Evolutionary conservation across 768 basidiomycete species (phyloP).

Genomic region (Collybia sordida): DNA sequence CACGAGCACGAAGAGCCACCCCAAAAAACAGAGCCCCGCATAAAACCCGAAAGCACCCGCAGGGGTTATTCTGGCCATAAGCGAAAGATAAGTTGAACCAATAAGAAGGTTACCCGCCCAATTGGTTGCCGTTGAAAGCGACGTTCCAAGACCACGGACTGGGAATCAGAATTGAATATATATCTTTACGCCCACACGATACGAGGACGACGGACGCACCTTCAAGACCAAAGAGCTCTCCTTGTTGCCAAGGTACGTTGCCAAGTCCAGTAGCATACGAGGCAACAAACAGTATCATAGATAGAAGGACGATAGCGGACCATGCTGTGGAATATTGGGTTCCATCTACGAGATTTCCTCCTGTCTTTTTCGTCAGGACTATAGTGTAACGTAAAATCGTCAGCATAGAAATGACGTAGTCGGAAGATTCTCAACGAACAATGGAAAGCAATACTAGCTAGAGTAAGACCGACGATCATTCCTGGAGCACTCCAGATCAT

Average conservation of each 20-base stretch:
- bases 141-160: conserved; percentile 80
- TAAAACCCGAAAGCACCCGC: conserved; percentile 79
- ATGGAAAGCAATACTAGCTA: conserved; percentile 18
- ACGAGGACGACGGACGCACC: conserved; percentile 30
- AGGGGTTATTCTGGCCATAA: conserved; percentile 74
- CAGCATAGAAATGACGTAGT: not conserved
- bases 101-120: conserved; percentile 80
- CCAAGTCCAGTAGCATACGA: conserved; percentile 80
- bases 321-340: conserved; percentile 42
- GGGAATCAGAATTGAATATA: not conserved
- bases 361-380: conserved; percentile 37
- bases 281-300: conserved; percentile 84
- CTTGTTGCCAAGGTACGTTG: conserved; percentile 87
- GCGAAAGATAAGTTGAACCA: conserved; percentile 75
- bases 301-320: conserved; percentile 68
- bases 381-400: not conserved
- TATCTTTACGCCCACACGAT: conserved; percentile 39
- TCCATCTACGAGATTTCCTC: conserved; percentile 58
- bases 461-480: conserved; percentile 18
- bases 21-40: conserved; percentile 67
- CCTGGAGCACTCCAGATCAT: conserved; percentile 20
- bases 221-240: conserved; percentile 79
- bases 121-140: conserved; percentile 73
- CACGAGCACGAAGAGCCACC: conserved; percentile 64
- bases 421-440: conserved; percentile 4